A percentile compares a stretch with the other conserved stretches of the same genome.
phyloP scores from a whole-genome alignment of 768 basidiomycete genomes.

The Rhodotorula kratochvilovae region DNA sequence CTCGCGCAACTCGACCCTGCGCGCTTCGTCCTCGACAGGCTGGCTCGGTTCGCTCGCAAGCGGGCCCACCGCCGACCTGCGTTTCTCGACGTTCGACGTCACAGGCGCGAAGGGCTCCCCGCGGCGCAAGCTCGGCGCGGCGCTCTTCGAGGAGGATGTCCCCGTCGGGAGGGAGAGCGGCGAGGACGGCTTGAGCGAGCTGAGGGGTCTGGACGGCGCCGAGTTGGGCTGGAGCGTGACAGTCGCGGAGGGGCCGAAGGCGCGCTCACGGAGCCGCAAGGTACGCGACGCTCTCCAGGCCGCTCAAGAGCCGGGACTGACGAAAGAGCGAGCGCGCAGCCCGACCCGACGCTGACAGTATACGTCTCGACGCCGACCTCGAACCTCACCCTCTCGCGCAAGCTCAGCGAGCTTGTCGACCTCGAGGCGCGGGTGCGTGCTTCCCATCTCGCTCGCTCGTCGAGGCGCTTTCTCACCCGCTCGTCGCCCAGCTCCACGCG shows the following conservation, averaged over 20 bases:
- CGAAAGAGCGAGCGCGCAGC: neutral
- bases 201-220: slow-evolving; percentile 43
- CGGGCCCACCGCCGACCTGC: neutral
- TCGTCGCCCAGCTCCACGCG: slow-evolving; percentile 53
- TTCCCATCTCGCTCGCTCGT: neutral
- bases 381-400: slow-evolving; percentile 78
- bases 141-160: slow-evolving; percentile 11
- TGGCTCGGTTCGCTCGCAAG: neutral
- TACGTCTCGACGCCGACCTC: slow-evolving; percentile 68
- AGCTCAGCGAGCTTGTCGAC: slow-evolving; percentile 69
- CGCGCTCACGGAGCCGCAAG: slow-evolving; percentile 55
- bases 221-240: slow-evolving; percentile 83
- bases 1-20: neutral
- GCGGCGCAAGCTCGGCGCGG: neutral
- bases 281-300: slow-evolving; percentile 52
- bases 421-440: slow-evolving; percentile 61
- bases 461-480: neutral
- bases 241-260: slow-evolving; percentile 55
- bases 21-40: neutral
- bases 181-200: slow-evolving; percentile 1
- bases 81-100: neutral
- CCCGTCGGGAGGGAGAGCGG: neutral
- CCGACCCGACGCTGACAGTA: slow-evolving; percentile 41
- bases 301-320: too few relatives aligned
- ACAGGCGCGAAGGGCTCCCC: neutral